These are phyloP conservation scores for Picea abies DNA, from an alignment of 83 land plant genomes.

Conservation along the genomic window DNA sequence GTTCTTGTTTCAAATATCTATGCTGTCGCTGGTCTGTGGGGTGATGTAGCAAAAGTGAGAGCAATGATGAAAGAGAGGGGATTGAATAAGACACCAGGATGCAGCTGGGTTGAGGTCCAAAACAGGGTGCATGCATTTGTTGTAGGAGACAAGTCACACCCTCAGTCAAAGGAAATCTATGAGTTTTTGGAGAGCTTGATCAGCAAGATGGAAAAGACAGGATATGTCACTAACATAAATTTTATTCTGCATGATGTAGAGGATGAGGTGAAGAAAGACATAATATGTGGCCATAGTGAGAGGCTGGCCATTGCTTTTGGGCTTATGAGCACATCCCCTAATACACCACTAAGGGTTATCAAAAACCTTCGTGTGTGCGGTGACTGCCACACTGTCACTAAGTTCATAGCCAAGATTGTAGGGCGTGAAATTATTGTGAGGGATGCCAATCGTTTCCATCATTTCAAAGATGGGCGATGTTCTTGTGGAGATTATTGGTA, in stretches of 20 bases:
- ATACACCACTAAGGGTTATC: not conserved
- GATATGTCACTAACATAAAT: not conserved
- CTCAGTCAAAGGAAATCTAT: not conserved
- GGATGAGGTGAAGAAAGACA: not conserved
- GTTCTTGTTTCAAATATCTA: not conserved
- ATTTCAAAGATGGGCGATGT: not conserved
- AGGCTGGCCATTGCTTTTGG: not conserved
- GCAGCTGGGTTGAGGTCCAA: not conserved
- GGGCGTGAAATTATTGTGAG: not conserved
- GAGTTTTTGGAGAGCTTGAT: not conserved
- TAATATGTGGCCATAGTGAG: not conserved
- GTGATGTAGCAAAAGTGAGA: not conserved
- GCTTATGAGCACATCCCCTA: not conserved
- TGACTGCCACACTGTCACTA: conserved; percentile 2
- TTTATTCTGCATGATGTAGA: not conserved
- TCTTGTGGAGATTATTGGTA: conserved; percentile 6
- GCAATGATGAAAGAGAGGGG: not conserved
- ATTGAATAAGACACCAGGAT: not conserved
- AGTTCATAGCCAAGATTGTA: not conserved
- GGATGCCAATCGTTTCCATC: not conserved
- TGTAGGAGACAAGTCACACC: not conserved
- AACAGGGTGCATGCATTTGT: conserved; percentile 1
- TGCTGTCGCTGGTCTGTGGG: not conserved
- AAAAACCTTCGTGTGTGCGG: not conserved
- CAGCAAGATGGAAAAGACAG: not conserved